Evolutionary conservation across 495 filamentous ascomycete genomes (phyloP).

Genomic region (Tetracladium setigerum): DNA sequence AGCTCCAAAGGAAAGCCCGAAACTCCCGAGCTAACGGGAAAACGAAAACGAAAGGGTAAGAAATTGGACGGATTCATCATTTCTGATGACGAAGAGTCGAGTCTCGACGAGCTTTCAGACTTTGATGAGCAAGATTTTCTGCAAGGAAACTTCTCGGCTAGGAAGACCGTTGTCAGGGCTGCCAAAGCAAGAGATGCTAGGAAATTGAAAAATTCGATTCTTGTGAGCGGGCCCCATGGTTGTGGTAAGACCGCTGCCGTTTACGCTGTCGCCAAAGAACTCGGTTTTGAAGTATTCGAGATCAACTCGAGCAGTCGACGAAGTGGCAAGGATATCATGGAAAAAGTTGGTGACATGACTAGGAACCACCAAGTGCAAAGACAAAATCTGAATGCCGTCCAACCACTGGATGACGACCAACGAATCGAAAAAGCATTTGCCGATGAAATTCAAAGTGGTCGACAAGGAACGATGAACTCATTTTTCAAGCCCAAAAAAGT

Average conservation of each 20-base stretch:
- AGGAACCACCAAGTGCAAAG: constrained; percentile 82
- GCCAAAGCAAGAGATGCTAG: constrained; percentile 40
- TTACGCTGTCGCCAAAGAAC: constrained; percentile 91
- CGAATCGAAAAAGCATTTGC: constrained; percentile 37
- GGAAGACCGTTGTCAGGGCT: constrained; percentile 58
- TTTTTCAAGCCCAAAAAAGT: constrained; percentile 59
- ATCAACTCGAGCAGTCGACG: constrained; percentile 78
- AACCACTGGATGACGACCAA: constrained; percentile 25
- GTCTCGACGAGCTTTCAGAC: constrained; percentile 65
- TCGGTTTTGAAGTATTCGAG: constrained; percentile 92
- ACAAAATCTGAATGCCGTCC: constrained; percentile 13
- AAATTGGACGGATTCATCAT: constrained; percentile 75
- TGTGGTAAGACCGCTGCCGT: constrained; percentile 92
- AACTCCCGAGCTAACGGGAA: constrained; percentile 22
- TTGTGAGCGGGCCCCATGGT: constrained; percentile 84
- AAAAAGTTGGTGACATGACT: constrained; percentile 94
- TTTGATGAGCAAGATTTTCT: constrained; percentile 46
- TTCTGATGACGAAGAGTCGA: constrained; percentile 71
- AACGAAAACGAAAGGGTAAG: constrained; percentile 64
- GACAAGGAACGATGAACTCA: constrained; percentile 68
- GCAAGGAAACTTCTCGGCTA: constrained; percentile 26
- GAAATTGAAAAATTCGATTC: constrained; percentile 51
- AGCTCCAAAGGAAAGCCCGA: constrained; percentile 35
- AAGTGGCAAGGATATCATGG: constrained; percentile 83
- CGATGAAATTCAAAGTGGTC: constrained; percentile 54